Percentiles rank a stretch among this genome's conserved stretches.
Conservation (phyloP, 768 basidiomycete species). For the Naganishia friedmannii region DNA sequence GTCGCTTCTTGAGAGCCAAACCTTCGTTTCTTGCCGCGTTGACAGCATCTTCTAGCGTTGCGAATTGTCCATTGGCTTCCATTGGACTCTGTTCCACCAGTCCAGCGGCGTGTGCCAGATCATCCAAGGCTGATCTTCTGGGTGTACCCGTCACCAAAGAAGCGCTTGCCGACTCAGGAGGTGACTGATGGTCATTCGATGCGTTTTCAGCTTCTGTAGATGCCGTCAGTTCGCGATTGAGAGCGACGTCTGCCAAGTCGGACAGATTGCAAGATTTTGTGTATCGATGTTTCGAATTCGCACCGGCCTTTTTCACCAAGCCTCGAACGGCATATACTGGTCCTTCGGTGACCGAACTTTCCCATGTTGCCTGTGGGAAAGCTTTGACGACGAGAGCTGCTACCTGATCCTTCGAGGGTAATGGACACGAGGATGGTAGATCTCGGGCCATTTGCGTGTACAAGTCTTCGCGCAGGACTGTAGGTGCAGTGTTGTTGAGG, state of each 20-base stretch:
- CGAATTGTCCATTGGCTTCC: conserved; percentile 13
- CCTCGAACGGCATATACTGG: conserved; percentile 28
- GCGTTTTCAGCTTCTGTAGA: conserved; percentile 18
- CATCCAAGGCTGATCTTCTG: conserved; percentile 29
- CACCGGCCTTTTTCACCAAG: conserved; percentile 16
- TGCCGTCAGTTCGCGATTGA: conserved; percentile 21
- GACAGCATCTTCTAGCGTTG: conserved; percentile 19
- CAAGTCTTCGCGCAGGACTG: conserved; percentile 25
- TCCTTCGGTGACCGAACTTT: conserved; percentile 24
- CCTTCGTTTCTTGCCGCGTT: conserved; percentile 7
- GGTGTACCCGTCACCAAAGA: conserved; percentile 27
- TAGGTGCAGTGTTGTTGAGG: conserved; percentile 12
- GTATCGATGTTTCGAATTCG: conserved; percentile 29
- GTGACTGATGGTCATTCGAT: conserved; percentile 14
- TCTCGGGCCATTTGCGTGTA: conserved; percentile 29
- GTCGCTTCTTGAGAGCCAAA: conserved; percentile 20
- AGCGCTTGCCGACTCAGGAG: conserved; percentile 11
- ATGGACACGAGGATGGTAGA: conserved; percentile 27
- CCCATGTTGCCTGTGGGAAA: conserved; percentile 31
- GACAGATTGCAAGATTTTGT: conserved; percentile 32
- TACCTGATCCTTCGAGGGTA: conserved; percentile 33
- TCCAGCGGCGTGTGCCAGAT: conserved; percentile 31
- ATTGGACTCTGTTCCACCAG: conserved; percentile 29
- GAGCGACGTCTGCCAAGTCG: conserved; percentile 32
- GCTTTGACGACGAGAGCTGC: conserved; percentile 29